Conservation (phyloP, 331 rosid genomes). For the Prunus yedoensis region DNA sequence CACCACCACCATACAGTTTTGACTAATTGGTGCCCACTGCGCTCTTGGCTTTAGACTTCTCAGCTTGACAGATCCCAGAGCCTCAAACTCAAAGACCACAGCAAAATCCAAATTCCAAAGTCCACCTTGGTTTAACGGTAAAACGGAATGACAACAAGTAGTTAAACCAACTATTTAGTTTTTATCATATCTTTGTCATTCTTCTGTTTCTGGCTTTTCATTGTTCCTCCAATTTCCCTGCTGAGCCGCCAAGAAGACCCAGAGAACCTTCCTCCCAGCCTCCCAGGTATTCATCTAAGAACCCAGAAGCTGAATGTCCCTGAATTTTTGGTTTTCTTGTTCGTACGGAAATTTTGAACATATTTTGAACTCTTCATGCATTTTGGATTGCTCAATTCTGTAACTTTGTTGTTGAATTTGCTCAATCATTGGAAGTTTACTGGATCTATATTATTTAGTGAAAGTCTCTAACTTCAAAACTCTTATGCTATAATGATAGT, state of each 20-base stretch:
- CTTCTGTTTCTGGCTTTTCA: background rate
- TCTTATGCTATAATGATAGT: background rate
- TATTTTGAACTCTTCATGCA: background rate
- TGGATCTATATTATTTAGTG: background rate
- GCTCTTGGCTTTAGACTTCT: background rate
- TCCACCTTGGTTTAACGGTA: slow-evolving; percentile 13
- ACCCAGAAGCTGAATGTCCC: slow-evolving; percentile 9
- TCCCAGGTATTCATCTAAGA: slow-evolving; percentile 22
- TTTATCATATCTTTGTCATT: background rate
- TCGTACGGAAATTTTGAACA: slow-evolving; percentile 9
- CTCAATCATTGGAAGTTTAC: background rate
- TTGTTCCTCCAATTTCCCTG: background rate
- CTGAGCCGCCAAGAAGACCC: slow-evolving; percentile 19
- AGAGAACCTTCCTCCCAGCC: slow-evolving; percentile 19
- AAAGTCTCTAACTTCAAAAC: background rate
- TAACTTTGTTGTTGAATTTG: slow-evolving; percentile 5
- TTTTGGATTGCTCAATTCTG: slow-evolving; percentile 1
- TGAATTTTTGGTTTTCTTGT: background rate
- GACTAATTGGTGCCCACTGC: background rate
- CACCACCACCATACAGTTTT: background rate
- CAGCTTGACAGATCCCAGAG: slow-evolving; percentile 31
- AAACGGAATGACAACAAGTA: background rate
- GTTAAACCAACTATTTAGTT: background rate
- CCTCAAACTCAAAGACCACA: background rate
- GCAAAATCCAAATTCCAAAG: slow-evolving; percentile 6